phyloP scores from a whole-genome alignment of 2,329 filamentous ascomycete genomes.

The Aspergillus ibericus region DNA sequence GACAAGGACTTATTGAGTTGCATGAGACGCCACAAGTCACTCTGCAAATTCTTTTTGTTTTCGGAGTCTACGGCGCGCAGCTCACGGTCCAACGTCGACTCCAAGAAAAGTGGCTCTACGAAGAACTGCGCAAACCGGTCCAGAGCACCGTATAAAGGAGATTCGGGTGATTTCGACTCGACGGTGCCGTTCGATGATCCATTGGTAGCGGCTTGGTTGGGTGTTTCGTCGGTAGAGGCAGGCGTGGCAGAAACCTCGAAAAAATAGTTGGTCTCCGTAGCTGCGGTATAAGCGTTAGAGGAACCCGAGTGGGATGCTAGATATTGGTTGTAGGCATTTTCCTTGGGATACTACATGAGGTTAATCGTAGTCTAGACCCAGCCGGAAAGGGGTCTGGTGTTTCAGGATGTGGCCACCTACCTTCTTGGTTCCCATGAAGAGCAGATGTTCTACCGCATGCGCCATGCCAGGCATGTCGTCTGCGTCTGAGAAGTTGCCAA shows the following conservation, averaged over 20 bases:
- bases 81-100: slow-evolving; percentile 82
- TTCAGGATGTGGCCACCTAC: slow-evolving; percentile 41
- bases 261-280: slow-evolving; percentile 95
- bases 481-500: slow-evolving; percentile 91
- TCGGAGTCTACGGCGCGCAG: slow-evolving; percentile 88
- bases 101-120: slow-evolving; percentile 80
- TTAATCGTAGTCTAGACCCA: background rate
- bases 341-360: slow-evolving; percentile 69
- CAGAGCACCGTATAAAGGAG: slow-evolving; percentile 76
- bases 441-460: slow-evolving; percentile 90
- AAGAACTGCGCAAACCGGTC: slow-evolving; percentile 96
- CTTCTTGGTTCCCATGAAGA: slow-evolving; percentile 99
- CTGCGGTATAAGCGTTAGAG: slow-evolving; percentile 92
- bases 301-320: slow-evolving; percentile 84
- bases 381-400: background rate
- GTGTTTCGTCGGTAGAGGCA: slow-evolving; percentile 38
- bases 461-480: slow-evolving; percentile 91
- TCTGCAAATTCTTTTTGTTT: slow-evolving; percentile 97
- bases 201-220: slow-evolving; percentile 23
- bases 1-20: slow-evolving; percentile 87
- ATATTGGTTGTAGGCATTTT: slow-evolving; percentile 95
- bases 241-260: slow-evolving; percentile 89
- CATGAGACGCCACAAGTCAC: slow-evolving; percentile 80
- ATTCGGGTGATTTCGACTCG: slow-evolving; percentile 23
- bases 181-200: slow-evolving; percentile 26